Evolutionary conservation across 202 grass and related monocot species (phyloP), one percentile per base, ranked within the genome.

Genomic region (Zizania palustris): DNA sequence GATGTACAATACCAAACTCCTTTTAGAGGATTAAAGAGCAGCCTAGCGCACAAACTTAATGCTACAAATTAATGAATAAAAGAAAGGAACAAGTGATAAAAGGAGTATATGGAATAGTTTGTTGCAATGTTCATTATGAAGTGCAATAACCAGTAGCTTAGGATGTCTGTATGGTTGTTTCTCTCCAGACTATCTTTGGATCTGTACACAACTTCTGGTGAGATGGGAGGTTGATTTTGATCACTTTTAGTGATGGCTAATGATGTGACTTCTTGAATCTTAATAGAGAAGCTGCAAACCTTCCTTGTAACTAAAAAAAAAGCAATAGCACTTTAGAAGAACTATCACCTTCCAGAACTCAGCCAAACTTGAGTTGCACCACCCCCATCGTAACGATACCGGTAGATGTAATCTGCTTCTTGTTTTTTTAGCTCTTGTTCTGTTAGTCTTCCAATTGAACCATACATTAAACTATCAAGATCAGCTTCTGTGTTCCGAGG

Each of bases 341-440:
- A 73, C 39, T 68, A 67, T 85, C 87, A 95, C 96, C 96, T 95
- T 85, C 96, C 91, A 80, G 96, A 98, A 90, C 96, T 95, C 73
- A 98, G 83, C 96, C 96, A 98, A 90, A 95, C 96, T 87, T 98
- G 96, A 85, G 89, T 90, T 82, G 96, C 87, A n/a, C 96, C 96
- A 80, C 96, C 96, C 44, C 96, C 91, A 72, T 92, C 88, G 67
- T 98, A 98, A 65, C 89, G 92, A 70, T 98, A 98, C n/a, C 77
- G 91, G 65, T 98, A 95, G 67, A 98, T 87, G 69, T 98, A 98
- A 82, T 95, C 91, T 45, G 89, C 91, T 85, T 98, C 96, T 90
- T 95, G 91, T 61, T 62, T 86, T 73, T 88, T 95, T 61, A 98
- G 82, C 69, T 95, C 85, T 86, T 98, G 91, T 84, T 98, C 96